Base-by-base conservation (phyloP, 2,329 filamentous ascomycete species). In the Penicillium sp. region DNA sequence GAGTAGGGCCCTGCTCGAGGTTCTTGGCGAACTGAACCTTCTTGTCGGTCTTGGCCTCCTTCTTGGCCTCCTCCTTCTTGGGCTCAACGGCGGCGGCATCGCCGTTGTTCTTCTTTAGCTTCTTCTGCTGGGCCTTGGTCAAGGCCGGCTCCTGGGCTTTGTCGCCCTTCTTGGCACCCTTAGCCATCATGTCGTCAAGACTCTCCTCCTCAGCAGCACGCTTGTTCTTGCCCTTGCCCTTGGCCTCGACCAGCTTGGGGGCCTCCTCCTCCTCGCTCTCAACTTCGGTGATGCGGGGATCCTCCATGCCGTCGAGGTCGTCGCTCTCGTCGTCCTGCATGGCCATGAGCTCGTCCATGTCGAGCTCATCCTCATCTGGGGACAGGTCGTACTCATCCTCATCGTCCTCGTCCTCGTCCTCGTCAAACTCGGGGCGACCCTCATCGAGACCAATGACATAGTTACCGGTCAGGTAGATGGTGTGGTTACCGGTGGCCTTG, bases 11-110 rank as follows among this genome's bases (percentile, higher is more conserved):
- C 74, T 95, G 90, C 79, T 97, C 93, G 56, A 98, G 89, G 74
- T 97, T 91, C 82, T 97, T 96, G 68, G 93, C 92, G 71, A 98
- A 98, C 73, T 95, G 89, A 54, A 98, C 93, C 80, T 96, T 97
- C 83, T 96, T 96, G 72, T 88, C 87, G 49, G 78, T 76, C 79
- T 84, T 84, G 57, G 71, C 49, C 53, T 66, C 72, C 57, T 77
- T 71, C 54, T 72, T 73, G 46, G 75, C 74, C 48, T 79, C 46
- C 44, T 60, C 78, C 53, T 81, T 76, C 70, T 84, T 83, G 59
- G 80, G 75, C 60, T 80, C 75, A 57, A 68, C 69, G 44, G 79
- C 74, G 52, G 87, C 82, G 52, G 93, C 85, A 69, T 96, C 87
- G 60, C 92, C 93, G 71, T 95, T 89, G 80, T 97, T 97, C 81